Base-by-base conservation (phyloP, 495 filamentous ascomycete genomes). In the Xylaria telfairii region DNA sequence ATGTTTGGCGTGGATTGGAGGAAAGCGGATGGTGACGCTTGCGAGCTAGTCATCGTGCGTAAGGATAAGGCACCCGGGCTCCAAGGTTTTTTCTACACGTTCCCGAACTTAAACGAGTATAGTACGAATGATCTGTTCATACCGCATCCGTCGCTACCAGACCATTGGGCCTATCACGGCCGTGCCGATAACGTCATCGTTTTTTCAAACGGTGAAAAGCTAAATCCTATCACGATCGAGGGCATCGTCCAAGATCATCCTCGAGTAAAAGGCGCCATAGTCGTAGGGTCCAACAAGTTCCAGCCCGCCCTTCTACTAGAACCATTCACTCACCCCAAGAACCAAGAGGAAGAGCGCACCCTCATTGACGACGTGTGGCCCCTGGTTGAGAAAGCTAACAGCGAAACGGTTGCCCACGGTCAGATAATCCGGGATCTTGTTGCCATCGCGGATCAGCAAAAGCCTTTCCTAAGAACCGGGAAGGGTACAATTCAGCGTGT, bases 401-500 rank as follows among this genome's bases (percentile, higher is more conserved):
- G 19, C 19, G 46, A 49, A 1, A 49, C 46, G n/a, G 46, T 49
- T 1, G 8, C 9, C 17, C 56, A 60, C 8, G 56, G 24, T 0
- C 24, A 9, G 0, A 39, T 60, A n/a, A 17, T 4, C 9, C 10
- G 17, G 17, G 32, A 30, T 10, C 67, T 76, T 41, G 76, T 87
- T 13, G 26, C 79, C 12, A 61, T 90, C 19, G 75, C 84, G 0
- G 69, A 77, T 0, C 78, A 77, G 0, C 72, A 79, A 17, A 87
- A 83, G 62, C 86, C 87, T 0, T 84, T 89, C 69, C 72, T 80
- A 1, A 69, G 82, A 3, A 80, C 87, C 6, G 79, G 77, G 1
- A 89, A 90, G 76, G 88, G 87, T 0, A 86, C 83, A 2, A 77
- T 87, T 7, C 80, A 83, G 71, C 78, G 88, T 1, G 74, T 74